Evolutionary conservation across 495 filamentous ascomycete species (phyloP).

Genomic region (Poronia punctata): DNA sequence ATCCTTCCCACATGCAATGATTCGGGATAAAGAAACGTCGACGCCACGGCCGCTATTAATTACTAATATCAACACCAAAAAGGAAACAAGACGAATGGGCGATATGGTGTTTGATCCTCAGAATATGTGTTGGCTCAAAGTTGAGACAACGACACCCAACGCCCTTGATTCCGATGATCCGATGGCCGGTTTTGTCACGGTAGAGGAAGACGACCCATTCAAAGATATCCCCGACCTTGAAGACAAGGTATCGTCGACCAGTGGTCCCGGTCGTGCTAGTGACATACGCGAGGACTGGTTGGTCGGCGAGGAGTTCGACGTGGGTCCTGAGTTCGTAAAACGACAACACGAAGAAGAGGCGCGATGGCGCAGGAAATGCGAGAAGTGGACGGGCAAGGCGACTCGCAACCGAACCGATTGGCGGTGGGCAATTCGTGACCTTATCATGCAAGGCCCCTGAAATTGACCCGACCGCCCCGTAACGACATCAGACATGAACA

Average conservation of each 20-base stretch:
- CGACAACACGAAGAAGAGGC: constrained; percentile 87
- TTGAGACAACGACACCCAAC: constrained; percentile 36
- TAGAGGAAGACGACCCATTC: constrained; percentile 58
- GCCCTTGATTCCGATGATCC: constrained; percentile 37
- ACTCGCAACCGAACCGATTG: constrained; percentile 35
- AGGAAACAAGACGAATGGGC: constrained; percentile 82
- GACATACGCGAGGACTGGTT: constrained; percentile 70
- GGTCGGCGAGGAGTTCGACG: constrained; percentile 93
- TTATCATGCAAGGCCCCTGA: constrained; percentile 27
- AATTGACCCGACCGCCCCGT: background rate
- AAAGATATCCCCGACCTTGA: constrained; percentile 51
- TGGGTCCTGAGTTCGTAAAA: constrained; percentile 88
- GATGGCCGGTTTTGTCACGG: constrained; percentile 70
- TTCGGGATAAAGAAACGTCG: constrained; percentile 45
- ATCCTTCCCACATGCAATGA: constrained; percentile 39
- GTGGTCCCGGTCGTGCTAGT: constrained; percentile 32
- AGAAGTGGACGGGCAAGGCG: constrained; percentile 57
- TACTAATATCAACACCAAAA: constrained; percentile 67
- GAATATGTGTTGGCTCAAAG: constrained; percentile 91
- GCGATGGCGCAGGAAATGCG: constrained; percentile 77
- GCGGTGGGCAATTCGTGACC: constrained; percentile 44
- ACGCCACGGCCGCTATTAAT: constrained; percentile 88
- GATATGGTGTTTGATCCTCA: constrained; percentile 97
- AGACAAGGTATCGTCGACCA: constrained; percentile 37
- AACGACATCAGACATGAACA: constrained; percentile 2